A percentile compares a stretch with the other conserved stretches of the same genome.
These are phyloP conservation scores for Rhynchosporium agropyri DNA, from an alignment of 2,329 filamentous ascomycete genomes.

Conservation along the genomic window DNA sequence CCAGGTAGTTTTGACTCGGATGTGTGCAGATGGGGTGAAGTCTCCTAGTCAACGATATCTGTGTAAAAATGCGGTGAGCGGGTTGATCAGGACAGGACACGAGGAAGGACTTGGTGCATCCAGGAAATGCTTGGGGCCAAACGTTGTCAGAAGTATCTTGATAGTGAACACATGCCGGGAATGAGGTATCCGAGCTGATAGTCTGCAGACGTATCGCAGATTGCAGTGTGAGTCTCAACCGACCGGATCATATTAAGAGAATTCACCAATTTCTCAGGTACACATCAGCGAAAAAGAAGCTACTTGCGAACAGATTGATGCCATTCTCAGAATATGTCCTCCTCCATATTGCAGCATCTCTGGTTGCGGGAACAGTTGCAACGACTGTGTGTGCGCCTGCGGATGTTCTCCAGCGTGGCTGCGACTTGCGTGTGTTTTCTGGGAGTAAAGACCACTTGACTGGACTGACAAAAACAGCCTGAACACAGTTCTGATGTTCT, in stretches of 20 bases:
- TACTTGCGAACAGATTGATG: too few relatives aligned
- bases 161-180: conserved; percentile 45
- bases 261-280: conserved; percentile 14
- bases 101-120: conserved; percentile 48
- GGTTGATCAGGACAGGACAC: conserved; percentile 41
- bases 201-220: conserved; percentile 47
- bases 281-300: conserved; percentile 8
- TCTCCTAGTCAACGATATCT: conserved; percentile 43
- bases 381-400: conserved; percentile 51
- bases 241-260: neutral
- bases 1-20: conserved; percentile 48
- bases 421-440: conserved; percentile 46
- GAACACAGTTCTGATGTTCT: conserved; percentile 50
- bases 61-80: conserved; percentile 46
- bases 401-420: conserved; percentile 51
- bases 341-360: conserved; percentile 47
- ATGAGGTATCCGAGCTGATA: conserved; percentile 14
- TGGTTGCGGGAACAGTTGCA: conserved; percentile 50
- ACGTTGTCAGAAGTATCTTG: conserved; percentile 48
- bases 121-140: conserved; percentile 46
- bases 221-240: conserved; percentile 45
- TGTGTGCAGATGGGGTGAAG: conserved; percentile 51
- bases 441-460: too few relatives aligned
- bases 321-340: conserved; percentile 27
- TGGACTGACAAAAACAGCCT: conserved; percentile 41